phyloP scores from a whole-genome alignment of 345 rosid species.

The Eucalyptus microcorys region DNA sequence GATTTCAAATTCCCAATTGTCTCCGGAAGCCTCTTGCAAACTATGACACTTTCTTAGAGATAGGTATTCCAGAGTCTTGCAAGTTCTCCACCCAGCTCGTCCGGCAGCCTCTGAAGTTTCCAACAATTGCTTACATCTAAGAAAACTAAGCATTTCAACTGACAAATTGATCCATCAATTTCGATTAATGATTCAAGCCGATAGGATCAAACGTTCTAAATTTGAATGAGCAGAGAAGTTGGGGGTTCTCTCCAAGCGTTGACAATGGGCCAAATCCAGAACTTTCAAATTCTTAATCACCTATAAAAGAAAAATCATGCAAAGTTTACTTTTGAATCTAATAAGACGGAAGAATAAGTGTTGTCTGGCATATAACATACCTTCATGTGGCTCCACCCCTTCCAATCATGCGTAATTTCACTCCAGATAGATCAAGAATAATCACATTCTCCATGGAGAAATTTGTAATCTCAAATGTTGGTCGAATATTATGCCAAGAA shows the following conservation, averaged over 20 bases:
- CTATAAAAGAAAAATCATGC: no score
- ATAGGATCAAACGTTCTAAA: accelerated
- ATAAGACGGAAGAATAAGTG: accelerated
- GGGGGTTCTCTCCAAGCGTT: accelerated
- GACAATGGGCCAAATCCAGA: accelerated
- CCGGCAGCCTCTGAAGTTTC: accelerated
- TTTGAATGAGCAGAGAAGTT: accelerated
- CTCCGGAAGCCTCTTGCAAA: no score
- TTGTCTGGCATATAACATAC: no score
- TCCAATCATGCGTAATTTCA: neutral
- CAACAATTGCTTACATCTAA: accelerated
- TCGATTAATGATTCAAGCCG: accelerated
- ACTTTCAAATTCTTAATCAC: no score
- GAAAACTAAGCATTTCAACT: accelerated
- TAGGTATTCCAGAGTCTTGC: no score
- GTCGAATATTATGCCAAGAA: neutral
- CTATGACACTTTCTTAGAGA: no score
- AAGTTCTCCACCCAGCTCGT: no score
- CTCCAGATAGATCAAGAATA: neutral
- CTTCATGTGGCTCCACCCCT: no score
- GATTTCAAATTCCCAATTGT: neutral
- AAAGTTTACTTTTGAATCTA: no score
- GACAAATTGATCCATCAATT: no score
- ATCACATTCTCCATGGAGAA: neutral
- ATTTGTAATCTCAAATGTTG: neutral